These are phyloP conservation scores for Mortierella alpina DNA, from an alignment of 192 early-diverging fungal species.

Conservation along the genomic window DNA sequence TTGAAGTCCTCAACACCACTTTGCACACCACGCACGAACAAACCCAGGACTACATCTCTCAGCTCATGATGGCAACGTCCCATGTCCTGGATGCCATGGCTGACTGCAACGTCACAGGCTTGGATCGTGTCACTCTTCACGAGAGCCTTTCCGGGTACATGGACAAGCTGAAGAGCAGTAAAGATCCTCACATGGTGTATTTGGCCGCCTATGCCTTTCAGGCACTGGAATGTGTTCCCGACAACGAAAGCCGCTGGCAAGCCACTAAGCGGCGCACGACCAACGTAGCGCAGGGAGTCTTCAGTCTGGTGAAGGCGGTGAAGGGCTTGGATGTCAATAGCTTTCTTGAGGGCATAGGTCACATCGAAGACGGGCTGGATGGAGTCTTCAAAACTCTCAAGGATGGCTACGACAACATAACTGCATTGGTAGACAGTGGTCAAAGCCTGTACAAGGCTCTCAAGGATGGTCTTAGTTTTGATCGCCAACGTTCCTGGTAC, in stretches of 20 bases:
- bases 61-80: neutral
- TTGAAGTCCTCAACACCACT: neutral
- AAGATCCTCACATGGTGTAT: constrained; percentile 11
- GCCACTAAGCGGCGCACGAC: constrained; percentile 11
- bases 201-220: constrained; percentile 17
- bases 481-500: constrained; percentile 5
- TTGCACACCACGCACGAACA: neutral
- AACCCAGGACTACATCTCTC: neutral
- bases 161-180: constrained; percentile 6
- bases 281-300: constrained; percentile 7
- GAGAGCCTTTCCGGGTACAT: constrained; percentile 10
- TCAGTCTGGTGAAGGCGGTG: constrained; percentile 16
- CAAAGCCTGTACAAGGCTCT: constrained; percentile 7
- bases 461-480: constrained; percentile 8
- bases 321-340: constrained; percentile 13
- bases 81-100: neutral
- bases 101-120: constrained; percentile 8
- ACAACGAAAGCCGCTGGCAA: constrained; percentile 17
- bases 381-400: constrained; percentile 17
- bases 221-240: constrained; percentile 14
- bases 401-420: constrained; percentile 5
- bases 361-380: constrained; percentile 17
- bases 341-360: constrained; percentile 5
- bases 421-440: constrained; percentile 12
- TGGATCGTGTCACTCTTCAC: constrained; percentile 17